A percentile compares a stretch with the other conserved stretches of the same genome.
phyloP scores from a whole-genome alignment of 106 monocot species.

The Ottelia alismoides region DNA sequence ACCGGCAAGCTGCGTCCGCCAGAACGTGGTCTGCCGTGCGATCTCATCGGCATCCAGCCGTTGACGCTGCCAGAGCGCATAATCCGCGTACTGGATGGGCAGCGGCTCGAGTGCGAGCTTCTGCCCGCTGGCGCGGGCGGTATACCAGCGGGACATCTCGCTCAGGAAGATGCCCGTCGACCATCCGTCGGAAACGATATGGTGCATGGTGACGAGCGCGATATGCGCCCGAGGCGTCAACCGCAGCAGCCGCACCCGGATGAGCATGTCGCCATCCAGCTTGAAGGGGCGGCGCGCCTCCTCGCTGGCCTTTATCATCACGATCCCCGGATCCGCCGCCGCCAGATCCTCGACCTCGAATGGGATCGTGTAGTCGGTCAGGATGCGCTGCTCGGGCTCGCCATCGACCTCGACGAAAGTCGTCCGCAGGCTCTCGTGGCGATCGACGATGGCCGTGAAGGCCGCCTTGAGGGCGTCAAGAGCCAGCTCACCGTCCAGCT shows the following conservation, averaged over 20 bases:
- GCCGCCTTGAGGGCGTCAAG: not conserved
- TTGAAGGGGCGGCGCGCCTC: not conserved
- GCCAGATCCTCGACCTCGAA: not conserved
- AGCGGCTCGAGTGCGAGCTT: not conserved
- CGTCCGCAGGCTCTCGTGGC: not conserved
- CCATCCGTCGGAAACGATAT: not conserved
- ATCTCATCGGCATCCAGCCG: not conserved
- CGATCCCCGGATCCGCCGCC: not conserved
- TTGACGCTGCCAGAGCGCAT: not conserved
- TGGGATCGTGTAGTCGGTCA: no score
- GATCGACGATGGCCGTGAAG: not conserved
- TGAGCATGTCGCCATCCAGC: not conserved
- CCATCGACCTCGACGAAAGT: not conserved
- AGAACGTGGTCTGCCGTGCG: not conserved
- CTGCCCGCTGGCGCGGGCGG: not conserved
- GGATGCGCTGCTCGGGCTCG: not conserved
- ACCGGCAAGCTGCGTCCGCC: not conserved
- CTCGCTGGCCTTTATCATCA: not conserved
- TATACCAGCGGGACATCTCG: not conserved
- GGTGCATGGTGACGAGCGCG: not conserved
- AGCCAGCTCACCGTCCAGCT: not conserved
- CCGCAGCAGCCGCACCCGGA: not conserved
- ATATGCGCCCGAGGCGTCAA: not conserved
- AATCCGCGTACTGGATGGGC: not conserved
- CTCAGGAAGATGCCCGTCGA: not conserved